Conservation (phyloP, 2,329 filamentous ascomycete genomes). For the Chaetomiaceae sp. region DNA sequence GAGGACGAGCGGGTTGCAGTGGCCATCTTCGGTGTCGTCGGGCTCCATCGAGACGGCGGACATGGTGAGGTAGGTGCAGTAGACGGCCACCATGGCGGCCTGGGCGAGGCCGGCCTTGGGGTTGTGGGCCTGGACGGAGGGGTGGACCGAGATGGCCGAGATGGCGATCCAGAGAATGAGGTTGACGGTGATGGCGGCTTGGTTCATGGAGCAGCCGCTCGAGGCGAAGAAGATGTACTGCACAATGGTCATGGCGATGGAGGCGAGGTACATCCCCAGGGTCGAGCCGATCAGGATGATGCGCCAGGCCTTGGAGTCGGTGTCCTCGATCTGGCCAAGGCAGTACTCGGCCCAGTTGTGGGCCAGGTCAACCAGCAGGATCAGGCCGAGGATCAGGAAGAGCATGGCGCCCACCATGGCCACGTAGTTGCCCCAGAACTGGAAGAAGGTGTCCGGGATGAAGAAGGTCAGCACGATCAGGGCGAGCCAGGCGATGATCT, state of each 20-base stretch:
- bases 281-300: conserved; percentile 86
- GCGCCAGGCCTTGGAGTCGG: conserved; percentile 80
- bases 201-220: conserved; percentile 86
- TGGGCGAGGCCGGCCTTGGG: conserved; percentile 93
- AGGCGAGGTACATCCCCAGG: conserved; percentile 85
- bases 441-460: conserved; percentile 91
- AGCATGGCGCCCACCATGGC: conserved; percentile 83
- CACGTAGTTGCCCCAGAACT: conserved; percentile 93
- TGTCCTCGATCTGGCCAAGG: conserved; percentile 85
- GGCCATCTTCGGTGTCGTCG: conserved; percentile 80
- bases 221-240: conserved; percentile 96
- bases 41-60: conserved; percentile 98
- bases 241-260: conserved; percentile 87
- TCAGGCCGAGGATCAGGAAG: conserved; percentile 86
- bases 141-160: conserved; percentile 83
- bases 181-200: conserved; percentile 92
- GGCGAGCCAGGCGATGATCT: conserved; percentile 81
- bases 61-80: conserved; percentile 98
- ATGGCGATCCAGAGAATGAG: conserved; percentile 75
- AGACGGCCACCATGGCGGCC: conserved; percentile 92
- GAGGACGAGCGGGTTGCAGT: conserved; percentile 87
- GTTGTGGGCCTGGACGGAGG: conserved; percentile 84
- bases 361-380: conserved; percentile 89
- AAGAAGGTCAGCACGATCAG: conserved; percentile 90
- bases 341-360: conserved; percentile 98